These are phyloP conservation scores for Magnolia kwangsiensis DNA, from an alignment of 164 flowering plant genomes.

Conservation along the genomic window DNA sequence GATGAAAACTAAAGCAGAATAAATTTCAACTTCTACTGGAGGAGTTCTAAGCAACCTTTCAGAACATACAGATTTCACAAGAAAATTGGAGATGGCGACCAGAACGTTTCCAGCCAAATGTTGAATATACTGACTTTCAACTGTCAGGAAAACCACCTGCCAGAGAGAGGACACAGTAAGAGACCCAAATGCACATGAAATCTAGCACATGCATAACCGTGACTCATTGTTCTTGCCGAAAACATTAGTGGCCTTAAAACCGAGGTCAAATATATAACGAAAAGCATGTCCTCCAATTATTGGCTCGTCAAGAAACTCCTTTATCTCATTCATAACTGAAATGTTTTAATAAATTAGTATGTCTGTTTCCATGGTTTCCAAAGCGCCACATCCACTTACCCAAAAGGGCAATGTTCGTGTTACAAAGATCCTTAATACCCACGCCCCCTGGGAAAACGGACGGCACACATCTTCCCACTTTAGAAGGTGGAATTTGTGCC, in stretches of 20 bases:
- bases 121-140: constrained; percentile 42
- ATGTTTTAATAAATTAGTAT: neutral
- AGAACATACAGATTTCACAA: constrained; percentile 43
- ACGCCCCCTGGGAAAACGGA: too few species aligned
- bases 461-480: too few species aligned
- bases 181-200: neutral
- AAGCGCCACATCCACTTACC: too few species aligned
- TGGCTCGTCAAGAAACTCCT: neutral
- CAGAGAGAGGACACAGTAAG: neutral
- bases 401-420: too few species aligned
- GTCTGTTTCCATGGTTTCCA: too few species aligned
- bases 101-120: constrained; percentile 55
- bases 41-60: neutral
- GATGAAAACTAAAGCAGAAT: neutral
- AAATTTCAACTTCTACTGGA: neutral
- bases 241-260: neutral
- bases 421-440: too few species aligned
- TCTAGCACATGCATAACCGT: neutral
- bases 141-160: constrained; percentile 47
- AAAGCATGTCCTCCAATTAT: too few species aligned
- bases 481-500: too few species aligned
- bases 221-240: neutral
- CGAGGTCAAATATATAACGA: too few species aligned
- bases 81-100: constrained; percentile 44
- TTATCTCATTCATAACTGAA: neutral